Conservation (phyloP, 1,139 yeast species). For the Candida dubliniensis region DNA sequence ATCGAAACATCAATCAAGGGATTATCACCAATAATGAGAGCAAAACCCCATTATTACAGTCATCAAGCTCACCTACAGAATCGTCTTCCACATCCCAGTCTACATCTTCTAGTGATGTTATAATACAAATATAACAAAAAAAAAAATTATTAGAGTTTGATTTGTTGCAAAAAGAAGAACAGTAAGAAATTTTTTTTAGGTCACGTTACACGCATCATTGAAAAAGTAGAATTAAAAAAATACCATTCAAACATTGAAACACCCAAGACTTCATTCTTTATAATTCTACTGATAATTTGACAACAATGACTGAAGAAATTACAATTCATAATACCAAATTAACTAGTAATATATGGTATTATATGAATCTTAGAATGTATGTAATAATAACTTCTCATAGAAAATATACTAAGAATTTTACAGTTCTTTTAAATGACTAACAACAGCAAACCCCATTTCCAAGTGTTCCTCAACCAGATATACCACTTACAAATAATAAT, state of each 20-base stretch:
- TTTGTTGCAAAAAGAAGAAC: neutral
- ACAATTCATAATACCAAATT: neutral
- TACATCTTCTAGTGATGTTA: constrained; percentile 12
- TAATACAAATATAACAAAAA: constrained; percentile 11
- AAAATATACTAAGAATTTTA: neutral
- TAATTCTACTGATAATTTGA: neutral
- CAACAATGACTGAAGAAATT: neutral
- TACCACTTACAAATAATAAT: neutral
- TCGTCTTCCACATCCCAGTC: constrained; percentile 2
- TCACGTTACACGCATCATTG: too few species aligned
- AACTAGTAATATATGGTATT: constrained; percentile 6
- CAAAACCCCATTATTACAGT: too few species aligned
- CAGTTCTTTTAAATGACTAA: neutral
- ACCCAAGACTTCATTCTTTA: neutral
- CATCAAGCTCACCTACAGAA: too few species aligned
- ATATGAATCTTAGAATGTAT: constrained; percentile 12
- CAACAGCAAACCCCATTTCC: neutral
- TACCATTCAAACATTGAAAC: neutral
- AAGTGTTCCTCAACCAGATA: neutral
- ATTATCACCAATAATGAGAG: neutral
- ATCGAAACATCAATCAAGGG: neutral
- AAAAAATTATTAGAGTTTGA: too few species aligned
- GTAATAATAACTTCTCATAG: constrained; percentile 3
- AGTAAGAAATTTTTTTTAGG: neutral
- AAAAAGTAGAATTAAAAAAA: neutral